These are phyloP conservation scores for Fistulinella staudtii DNA, from an alignment of 1,284 basidiomycete genomes.

Conservation along the genomic window DNA sequence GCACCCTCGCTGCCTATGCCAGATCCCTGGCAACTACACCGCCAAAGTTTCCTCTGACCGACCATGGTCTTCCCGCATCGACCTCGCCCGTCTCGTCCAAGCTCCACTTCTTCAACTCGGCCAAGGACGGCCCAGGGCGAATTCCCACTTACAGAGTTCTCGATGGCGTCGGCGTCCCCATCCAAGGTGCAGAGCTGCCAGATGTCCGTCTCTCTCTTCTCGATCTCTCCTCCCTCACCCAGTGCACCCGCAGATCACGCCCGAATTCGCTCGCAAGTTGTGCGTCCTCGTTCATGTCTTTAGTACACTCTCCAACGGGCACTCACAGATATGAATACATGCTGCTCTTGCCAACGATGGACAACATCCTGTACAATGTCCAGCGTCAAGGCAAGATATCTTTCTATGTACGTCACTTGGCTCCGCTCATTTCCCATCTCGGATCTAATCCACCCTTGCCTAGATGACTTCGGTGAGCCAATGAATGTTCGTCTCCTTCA, in stretches of 20 bases:
- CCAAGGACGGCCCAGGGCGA: slow-evolving; percentile 52
- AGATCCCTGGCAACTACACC: slow-evolving; percentile 24
- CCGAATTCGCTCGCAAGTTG: slow-evolving; percentile 68
- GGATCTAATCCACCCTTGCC: slow-evolving; percentile 12
- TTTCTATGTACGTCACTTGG: slow-evolving; percentile 81
- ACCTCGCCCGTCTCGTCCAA: slow-evolving; percentile 63
- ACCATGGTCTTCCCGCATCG: slow-evolving; percentile 52
- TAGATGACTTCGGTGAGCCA: slow-evolving; percentile 75
- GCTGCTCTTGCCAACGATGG: slow-evolving; percentile 80
- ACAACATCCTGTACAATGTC: slow-evolving; percentile 87
- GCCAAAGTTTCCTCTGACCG: slow-evolving; percentile 20
- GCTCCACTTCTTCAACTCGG: slow-evolving; percentile 74
- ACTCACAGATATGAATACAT: slow-evolving; percentile 71
- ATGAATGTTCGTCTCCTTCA: neutral
- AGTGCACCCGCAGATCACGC: slow-evolving; percentile 54
- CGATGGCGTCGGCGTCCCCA: slow-evolving; percentile 68
- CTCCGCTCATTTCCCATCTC: slow-evolving; percentile 10
- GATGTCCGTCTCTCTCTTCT: slow-evolving; percentile 46
- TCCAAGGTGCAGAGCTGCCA: slow-evolving; percentile 71
- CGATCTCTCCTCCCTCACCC: slow-evolving; percentile 5
- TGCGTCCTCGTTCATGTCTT: slow-evolving; percentile 34
- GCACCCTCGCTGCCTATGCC: neutral
- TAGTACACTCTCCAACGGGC: neutral
- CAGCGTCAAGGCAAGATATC: slow-evolving; percentile 93
- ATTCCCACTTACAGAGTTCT: slow-evolving; percentile 83